Evolutionary conservation across 495 filamentous ascomycete species (phyloP).

Genomic region (Penicillium bovifimosum): DNA sequence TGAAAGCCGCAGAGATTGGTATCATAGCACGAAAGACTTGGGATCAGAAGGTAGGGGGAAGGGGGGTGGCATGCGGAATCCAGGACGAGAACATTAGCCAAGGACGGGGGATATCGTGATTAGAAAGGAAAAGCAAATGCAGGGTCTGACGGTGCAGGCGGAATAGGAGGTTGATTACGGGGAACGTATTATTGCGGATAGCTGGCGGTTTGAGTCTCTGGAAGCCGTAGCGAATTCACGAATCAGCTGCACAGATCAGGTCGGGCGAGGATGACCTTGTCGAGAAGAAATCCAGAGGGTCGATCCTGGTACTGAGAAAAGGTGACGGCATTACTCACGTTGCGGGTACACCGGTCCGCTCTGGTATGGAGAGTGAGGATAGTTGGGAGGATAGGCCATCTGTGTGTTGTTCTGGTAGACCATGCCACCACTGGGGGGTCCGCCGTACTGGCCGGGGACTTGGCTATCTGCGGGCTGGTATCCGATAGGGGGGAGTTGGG

Average conservation of each 20-base stretch:
- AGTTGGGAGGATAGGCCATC: slow-evolving; percentile 63
- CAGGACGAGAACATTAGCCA: slow-evolving; percentile 35
- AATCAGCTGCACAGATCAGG: slow-evolving; percentile 19
- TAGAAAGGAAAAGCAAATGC: slow-evolving; percentile 24
- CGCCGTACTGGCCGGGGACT: slow-evolving; percentile 61
- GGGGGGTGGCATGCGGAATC: slow-evolving; percentile 12
- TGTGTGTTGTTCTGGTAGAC: slow-evolving; percentile 58
- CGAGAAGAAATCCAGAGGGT: slow-evolving; percentile 14
- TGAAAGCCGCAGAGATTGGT: slow-evolving; percentile 37
- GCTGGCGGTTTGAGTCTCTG: slow-evolving; percentile 42
- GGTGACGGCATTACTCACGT: slow-evolving; percentile 47
- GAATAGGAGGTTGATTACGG: slow-evolving; percentile 9
- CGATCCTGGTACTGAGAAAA: slow-evolving; percentile 13
- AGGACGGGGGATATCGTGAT: slow-evolving; percentile 37
- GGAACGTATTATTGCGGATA: slow-evolving; percentile 38
- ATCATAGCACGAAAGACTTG: slow-evolving; percentile 40
- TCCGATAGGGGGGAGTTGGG: slow-evolving; percentile 82
- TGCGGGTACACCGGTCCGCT: slow-evolving; percentile 71
- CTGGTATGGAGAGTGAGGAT: slow-evolving; percentile 73
- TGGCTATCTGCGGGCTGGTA: slow-evolving; percentile 64
- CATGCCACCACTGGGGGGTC: slow-evolving; percentile 46
- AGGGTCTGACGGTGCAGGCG: slow-evolving; percentile 15
- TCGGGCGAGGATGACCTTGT: slow-evolving; percentile 15
- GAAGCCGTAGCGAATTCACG: slow-evolving; percentile 23
- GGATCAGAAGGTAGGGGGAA: slow-evolving; percentile 14